These are phyloP conservation scores for Megacollybia marginata DNA, from an alignment of 768 basidiomycete genomes.

Conservation along the genomic window DNA sequence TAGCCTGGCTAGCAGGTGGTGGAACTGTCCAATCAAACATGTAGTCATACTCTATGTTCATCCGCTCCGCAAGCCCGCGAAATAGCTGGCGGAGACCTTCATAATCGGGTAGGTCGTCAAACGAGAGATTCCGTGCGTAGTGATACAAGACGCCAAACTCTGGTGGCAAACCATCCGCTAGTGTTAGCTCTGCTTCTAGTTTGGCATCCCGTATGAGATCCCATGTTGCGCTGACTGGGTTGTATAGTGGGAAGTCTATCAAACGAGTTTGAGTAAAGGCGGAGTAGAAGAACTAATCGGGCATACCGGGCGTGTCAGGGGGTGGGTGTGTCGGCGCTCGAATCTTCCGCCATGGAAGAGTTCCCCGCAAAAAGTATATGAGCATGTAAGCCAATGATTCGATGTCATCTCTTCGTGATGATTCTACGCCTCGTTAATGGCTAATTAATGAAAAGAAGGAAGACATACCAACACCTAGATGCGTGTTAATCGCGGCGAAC, in stretches of 20 bases:
- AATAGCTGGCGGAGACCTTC: conserved; percentile 74
- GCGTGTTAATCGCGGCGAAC: conserved; percentile 70
- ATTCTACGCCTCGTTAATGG: conserved; percentile 33
- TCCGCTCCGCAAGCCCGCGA: conserved; percentile 44
- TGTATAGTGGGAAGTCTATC: conserved; percentile 21
- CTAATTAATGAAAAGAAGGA: not conserved
- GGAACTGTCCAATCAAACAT: conserved; percentile 27
- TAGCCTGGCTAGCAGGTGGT: conserved; percentile 1
- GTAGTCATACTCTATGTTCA: conserved; percentile 45
- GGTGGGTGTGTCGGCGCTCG: conserved; percentile 37
- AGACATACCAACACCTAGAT: conserved; percentile 62
- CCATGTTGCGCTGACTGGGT: conserved; percentile 65
- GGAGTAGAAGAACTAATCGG: not conserved
- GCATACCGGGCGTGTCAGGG: conserved; percentile 1
- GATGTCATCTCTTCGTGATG: conserved; percentile 71
- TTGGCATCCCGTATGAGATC: conserved; percentile 72
- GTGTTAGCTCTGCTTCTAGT: conserved; percentile 43
- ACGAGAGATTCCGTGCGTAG: conserved; percentile 77
- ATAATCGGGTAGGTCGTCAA: conserved; percentile 87
- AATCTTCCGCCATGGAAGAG: conserved; percentile 71
- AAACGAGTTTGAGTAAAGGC: not conserved
- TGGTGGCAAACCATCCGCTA: conserved; percentile 35
- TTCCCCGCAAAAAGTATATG: conserved; percentile 73
- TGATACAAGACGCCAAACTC: conserved; percentile 54
- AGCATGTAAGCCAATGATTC: conserved; percentile 80